Base-by-base conservation (phyloP, 306 rosid species). In the Bauhinia variegata region DNA sequence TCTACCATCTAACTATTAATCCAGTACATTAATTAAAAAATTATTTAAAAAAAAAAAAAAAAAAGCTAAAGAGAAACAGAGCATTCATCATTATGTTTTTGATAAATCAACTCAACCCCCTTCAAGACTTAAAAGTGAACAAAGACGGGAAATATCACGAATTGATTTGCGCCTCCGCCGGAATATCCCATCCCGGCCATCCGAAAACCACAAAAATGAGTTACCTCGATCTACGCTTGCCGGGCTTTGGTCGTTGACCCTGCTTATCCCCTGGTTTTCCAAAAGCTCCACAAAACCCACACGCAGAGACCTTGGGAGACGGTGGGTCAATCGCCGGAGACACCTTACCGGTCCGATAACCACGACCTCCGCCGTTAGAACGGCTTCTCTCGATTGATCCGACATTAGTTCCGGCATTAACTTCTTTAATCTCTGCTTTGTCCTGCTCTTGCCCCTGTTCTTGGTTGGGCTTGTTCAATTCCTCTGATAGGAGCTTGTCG, bases 301-400 rank as follows among this genome's bases (percentile, higher is more conserved):
- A 91, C 0, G 82, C 96, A 4, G 96, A 87, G 49, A 91, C 74
- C 72, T 80, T 91, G 0, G 97, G 97, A 19, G 96, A 91, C 12
- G 92, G 96, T 8, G 97, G 97, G 16, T 91, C 97, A 3, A 87
- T 78, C 11, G 90, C 86, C 72, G 92, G 86, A 1, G 87, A 46
- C 0, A 77, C 84, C 51, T 76, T 89, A 0, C 84, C 88, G 51
- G 89, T 80, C 0, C 95, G 81, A 78, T 85, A 82, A 0, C 77
- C 88, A 0, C 92, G 74, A 7, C 58, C 86, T 18, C 76, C 90
- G 7, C 83, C 88, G 86, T 60, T 82, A 69, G 95, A 86, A 19
- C 82, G 80, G 80, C 83, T 91, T 42, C 89, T 77, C 13, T 78
- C 79, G 75, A 84, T 42, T 8, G 79, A 57, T 13, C 70, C 63